Base-by-base conservation (phyloP, 1,284 basidiomycete genomes). In the Athelia sp. region DNA sequence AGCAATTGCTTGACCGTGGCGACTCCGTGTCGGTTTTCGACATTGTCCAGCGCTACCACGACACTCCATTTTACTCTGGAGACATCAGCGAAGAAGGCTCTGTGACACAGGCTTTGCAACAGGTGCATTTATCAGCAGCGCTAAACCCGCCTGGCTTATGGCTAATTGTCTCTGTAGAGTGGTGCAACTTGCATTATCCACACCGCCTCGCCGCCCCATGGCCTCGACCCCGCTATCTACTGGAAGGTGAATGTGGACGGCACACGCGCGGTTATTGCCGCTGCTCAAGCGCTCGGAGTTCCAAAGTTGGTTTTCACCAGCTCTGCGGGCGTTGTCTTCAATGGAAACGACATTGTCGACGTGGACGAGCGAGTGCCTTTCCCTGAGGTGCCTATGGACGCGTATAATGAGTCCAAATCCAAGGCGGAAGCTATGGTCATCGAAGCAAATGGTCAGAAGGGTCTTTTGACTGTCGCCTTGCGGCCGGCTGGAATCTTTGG, bases 401-500 rank as follows among this genome's bases (percentile, higher is more conserved):
- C 90, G 0, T 99, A 99, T 71, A 98, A 95, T 65, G 89, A 92
- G 57, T 95, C 93, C n/a, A 99, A 99, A 71, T 90, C 90, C 17
- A 82, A 87, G 59, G 96, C 91, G 0, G 97, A 99, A 68, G 76
- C 78, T 43, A 74, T 90, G 42, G 86, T 98, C 2, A 73, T 99
- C 2, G 80, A 78, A 32, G 92, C 96, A 10, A 99, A 98, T 62
- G 88, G 85, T 3, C 79, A 85, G 56, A 79, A 81, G 21, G 90
- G 88, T 2, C 75, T 98, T 8, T 70, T 90, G 54, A 99, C 97
- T 0, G 91, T 95, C 43, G 91, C 95, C 14, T 70, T 99, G 35
- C 77, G 97, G 45, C 96, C 96, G 2, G 87, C 93, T n/a, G 94
- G 96, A 13, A 97, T 99, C 62, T 99, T 98, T 64, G 97, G 96